phyloP scores from a whole-genome alignment of 2,329 filamentous ascomycete species.

The Ilyonectria robusta region DNA sequence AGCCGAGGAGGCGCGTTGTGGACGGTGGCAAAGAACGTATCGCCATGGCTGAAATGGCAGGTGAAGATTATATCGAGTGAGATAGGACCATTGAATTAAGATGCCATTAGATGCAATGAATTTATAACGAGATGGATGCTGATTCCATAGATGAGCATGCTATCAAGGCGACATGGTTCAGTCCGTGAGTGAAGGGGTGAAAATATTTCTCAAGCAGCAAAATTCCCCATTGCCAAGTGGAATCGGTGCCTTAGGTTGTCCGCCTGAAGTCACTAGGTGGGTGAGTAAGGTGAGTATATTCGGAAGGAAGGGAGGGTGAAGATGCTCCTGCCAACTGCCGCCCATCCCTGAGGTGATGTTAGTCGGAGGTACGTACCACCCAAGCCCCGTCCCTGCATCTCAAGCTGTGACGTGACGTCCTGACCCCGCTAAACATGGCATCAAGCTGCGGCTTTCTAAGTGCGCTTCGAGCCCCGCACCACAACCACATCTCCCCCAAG shows the following conservation, averaged over 20 bases:
- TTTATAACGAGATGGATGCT: neutral
- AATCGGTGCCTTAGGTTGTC: neutral
- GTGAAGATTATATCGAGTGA: conserved; percentile 28
- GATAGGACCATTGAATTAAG: conserved; percentile 4
- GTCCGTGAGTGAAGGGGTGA: neutral
- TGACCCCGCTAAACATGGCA: conserved; percentile 41
- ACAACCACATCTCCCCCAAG: conserved; percentile 14
- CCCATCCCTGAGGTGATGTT: neutral
- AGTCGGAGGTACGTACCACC: conserved; percentile 37
- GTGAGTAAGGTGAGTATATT: neutral
- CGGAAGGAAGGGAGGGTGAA: neutral
- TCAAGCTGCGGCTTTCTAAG: conserved; percentile 16
- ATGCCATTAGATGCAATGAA: neutral
- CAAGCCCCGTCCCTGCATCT: conserved; percentile 12
- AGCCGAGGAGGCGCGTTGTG: conserved; percentile 70
- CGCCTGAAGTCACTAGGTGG: neutral
- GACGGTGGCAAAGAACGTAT: conserved; percentile 65
- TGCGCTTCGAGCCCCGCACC: conserved; percentile 42
- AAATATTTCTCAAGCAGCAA: neutral
- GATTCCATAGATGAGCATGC: neutral
- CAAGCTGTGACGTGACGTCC: conserved; percentile 43
- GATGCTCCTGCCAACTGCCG: neutral
- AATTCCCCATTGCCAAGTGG: neutral
- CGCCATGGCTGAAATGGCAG: conserved; percentile 55
- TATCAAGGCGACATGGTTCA: neutral